A percentile compares a stretch with the other conserved stretches of the same genome.
These are phyloP conservation scores for Saturnispora quitensis DNA, from an alignment of 805 yeast genomes.

Conservation along the genomic window DNA sequence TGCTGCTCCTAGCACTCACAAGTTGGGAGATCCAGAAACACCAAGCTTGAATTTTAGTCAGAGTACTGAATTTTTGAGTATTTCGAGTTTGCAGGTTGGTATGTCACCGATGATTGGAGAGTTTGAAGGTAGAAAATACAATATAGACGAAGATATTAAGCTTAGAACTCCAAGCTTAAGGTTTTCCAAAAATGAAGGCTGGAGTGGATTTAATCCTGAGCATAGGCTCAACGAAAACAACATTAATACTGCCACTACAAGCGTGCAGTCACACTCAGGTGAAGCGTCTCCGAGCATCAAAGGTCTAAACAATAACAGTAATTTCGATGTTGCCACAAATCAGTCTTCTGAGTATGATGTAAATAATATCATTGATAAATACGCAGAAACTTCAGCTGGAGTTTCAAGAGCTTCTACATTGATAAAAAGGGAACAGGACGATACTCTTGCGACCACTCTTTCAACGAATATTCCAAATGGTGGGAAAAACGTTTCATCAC, in stretches of 20 bases:
- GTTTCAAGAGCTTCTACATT: neutral
- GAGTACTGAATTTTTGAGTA: neutral
- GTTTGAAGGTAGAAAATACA: slow-evolving; percentile 12
- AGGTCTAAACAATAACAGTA: slow-evolving; percentile 1
- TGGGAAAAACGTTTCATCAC: neutral
- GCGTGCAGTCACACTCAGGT: neutral
- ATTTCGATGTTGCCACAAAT: slow-evolving; percentile 4
- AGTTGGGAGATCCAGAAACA: neutral
- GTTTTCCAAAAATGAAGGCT: neutral
- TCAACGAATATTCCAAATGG: neutral
- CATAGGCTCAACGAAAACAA: neutral
- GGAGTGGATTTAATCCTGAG: neutral
- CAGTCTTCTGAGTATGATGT: slow-evolving; percentile 13
- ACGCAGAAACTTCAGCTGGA: slow-evolving; percentile 6
- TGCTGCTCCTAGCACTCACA: neutral
- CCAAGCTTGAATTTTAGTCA: slow-evolving; percentile 2
- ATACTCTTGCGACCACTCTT: neutral
- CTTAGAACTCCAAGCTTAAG: neutral
- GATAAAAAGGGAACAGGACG: neutral
- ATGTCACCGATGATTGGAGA: slow-evolving; percentile 13
- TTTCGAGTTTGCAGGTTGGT: slow-evolving; percentile 3
- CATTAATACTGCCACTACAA: neutral
- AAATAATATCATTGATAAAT: slow-evolving; percentile 12
- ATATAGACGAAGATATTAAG: slow-evolving; percentile 7
- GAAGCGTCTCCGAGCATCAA: neutral